These are phyloP conservation scores for Panellus pusillus DNA, from an alignment of 768 basidiomycete genomes.

Conservation along the genomic window DNA sequence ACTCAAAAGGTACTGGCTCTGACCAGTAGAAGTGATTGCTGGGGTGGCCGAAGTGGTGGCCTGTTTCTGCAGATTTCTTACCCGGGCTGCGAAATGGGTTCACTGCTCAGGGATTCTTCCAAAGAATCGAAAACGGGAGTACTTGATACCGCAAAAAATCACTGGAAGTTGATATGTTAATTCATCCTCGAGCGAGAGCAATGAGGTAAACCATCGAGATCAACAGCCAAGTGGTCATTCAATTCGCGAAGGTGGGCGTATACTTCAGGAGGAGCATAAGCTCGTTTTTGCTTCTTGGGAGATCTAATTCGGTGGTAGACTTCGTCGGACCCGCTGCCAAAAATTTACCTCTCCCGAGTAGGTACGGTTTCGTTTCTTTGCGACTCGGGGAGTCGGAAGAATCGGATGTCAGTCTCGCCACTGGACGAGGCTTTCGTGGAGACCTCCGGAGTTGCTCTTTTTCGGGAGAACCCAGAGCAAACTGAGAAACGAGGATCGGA, in stretches of 20 bases:
- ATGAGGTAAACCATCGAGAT: slow-evolving; percentile 51
- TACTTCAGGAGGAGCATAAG: slow-evolving; percentile 50
- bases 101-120: not conserved
- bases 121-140: slow-evolving; percentile 17
- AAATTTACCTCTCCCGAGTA: slow-evolving; percentile 1
- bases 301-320: not conserved
- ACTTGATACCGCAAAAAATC: slow-evolving; percentile 88
- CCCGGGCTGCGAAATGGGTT: slow-evolving; percentile 55
- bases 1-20: not conserved
- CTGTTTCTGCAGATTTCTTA: slow-evolving; percentile 60
- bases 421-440: slow-evolving; percentile 9
- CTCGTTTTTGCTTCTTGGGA: slow-evolving; percentile 37
- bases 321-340: not conserved
- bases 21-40: slow-evolving; percentile 79
- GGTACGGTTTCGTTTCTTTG: not conserved
- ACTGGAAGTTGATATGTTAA: slow-evolving; percentile 43
- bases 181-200: not conserved
- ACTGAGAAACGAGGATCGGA: slow-evolving; percentile 11
- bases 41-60: slow-evolving; percentile 79
- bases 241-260: slow-evolving; percentile 53
- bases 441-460: slow-evolving; percentile 8
- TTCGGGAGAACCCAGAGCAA: slow-evolving; percentile 1
- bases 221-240: slow-evolving; percentile 50
- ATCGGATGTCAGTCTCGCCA: not conserved
- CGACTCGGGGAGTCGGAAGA: not conserved